Conservation (phyloP, 192 early-diverging fungal species). For the Linnemannia hyalina region DNA sequence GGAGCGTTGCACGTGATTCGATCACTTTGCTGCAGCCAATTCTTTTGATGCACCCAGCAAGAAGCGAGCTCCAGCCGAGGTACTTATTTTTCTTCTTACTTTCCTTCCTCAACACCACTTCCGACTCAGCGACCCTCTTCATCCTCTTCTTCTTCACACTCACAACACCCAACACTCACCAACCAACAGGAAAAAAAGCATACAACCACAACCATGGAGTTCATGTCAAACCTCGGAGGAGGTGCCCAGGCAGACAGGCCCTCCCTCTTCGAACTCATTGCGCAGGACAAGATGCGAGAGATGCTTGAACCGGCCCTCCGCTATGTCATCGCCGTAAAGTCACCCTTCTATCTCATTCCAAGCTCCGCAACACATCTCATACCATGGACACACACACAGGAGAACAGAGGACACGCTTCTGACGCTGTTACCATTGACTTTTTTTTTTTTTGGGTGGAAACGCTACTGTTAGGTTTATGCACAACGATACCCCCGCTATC, state of each 20-base stretch:
- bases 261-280: constrained; percentile 92
- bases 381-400: not conserved
- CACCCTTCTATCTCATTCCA: not conserved
- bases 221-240: constrained; percentile 85
- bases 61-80: not conserved
- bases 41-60: too few species aligned
- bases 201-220: constrained; percentile 72
- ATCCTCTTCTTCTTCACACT: not conserved
- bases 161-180: not conserved
- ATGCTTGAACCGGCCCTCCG: constrained; percentile 88
- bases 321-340: constrained; percentile 81
- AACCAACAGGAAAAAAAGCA: not conserved
- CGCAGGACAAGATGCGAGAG: constrained; percentile 85
- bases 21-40: not conserved
- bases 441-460: constrained; percentile 13
- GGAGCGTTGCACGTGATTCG: not conserved
- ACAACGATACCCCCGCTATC: constrained; percentile 88
- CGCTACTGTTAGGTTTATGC: constrained; percentile 74
- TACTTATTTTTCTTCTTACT: not conserved
- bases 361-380: not conserved
- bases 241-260: constrained; percentile 78
- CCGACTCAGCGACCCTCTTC: not conserved
- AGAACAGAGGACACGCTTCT: not conserved
- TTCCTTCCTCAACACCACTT: not conserved
- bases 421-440: not conserved